Conservation (phyloP, 164 flowering plant genomes). For the Chloranthus sessilifolius region DNA sequence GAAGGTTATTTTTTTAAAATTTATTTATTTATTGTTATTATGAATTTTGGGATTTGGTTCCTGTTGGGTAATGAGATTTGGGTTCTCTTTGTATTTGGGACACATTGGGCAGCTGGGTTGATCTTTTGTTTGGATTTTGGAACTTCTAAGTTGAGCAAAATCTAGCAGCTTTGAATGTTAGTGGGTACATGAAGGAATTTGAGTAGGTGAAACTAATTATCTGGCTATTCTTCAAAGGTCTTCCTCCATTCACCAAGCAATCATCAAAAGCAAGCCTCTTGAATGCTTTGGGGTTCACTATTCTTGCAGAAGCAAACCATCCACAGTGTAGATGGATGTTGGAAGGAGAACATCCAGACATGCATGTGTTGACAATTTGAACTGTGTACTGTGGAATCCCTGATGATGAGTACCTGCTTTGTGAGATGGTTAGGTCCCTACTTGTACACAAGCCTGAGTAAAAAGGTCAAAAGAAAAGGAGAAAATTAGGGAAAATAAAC, state of each 20-base stretch:
- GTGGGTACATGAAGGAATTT: conserved; percentile 64
- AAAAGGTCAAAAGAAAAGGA: not conserved
- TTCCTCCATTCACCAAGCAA: conserved; percentile 62
- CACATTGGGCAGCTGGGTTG: too few species aligned
- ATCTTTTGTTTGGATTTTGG: not conserved
- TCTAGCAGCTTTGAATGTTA: conserved; percentile 51
- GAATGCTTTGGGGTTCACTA: conserved; percentile 52
- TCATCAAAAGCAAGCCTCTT: conserved; percentile 59
- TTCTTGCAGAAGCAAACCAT: conserved; percentile 64
- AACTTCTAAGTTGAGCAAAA: conserved; percentile 38
- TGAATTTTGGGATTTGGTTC: conserved; percentile 2
- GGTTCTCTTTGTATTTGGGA: too few species aligned
- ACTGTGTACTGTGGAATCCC: conserved; percentile 63
- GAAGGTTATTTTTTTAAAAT: too few species aligned
- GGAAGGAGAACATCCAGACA: conserved; percentile 43
- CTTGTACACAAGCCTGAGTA: conserved; percentile 35
- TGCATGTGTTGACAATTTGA: conserved; percentile 56
- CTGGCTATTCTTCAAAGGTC: conserved; percentile 38
- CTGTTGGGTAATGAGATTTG: conserved; percentile 4
- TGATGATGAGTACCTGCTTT: conserved; percentile 38
- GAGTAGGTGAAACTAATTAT: conserved; percentile 49
- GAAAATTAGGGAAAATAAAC: not conserved
- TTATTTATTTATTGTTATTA: too few species aligned
- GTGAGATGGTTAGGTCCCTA: conserved; percentile 62
- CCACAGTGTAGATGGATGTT: conserved; percentile 62